Evolutionary conservation across 2,329 filamentous ascomycete species (phyloP).

Genomic region (Hypoxylon sp.): DNA sequence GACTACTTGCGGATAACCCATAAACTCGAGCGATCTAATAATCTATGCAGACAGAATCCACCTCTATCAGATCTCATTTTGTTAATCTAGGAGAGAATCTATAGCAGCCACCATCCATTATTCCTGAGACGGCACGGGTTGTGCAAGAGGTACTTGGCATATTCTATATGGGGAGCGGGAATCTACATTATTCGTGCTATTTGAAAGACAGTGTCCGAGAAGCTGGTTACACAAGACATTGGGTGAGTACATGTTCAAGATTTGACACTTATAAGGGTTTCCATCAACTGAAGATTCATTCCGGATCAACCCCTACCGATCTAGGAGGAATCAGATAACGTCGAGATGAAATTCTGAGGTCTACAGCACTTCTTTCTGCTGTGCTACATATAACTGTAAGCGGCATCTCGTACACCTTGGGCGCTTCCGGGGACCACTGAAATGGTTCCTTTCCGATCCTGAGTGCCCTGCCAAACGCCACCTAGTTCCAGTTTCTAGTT

Average conservation of each 20-base stretch:
- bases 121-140: conserved; percentile 8
- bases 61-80: not conserved
- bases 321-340: conserved; percentile 29
- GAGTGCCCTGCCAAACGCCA: conserved; percentile 24
- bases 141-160: not conserved
- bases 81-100: conserved; percentile 2
- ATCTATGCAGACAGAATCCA: not conserved
- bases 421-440: conserved; percentile 5
- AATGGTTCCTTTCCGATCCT: conserved; percentile 2
- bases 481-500: conserved; percentile 7
- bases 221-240: not conserved
- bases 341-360: conserved; percentile 7
- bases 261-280: conserved; percentile 8
- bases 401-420: conserved; percentile 2
- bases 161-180: conserved; percentile 5
- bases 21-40: not conserved
- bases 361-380: conserved; percentile 29
- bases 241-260: not conserved
- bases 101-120: conserved; percentile 3
- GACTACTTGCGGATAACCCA: not conserved
- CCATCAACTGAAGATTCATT: conserved; percentile 14
- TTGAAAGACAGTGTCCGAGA: not conserved
- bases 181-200: conserved; percentile 3
- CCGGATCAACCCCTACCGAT: conserved; percentile 10
- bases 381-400: conserved; percentile 21